Conservation (phyloP, 345 rosid genomes). For the Carallia brachiata region DNA sequence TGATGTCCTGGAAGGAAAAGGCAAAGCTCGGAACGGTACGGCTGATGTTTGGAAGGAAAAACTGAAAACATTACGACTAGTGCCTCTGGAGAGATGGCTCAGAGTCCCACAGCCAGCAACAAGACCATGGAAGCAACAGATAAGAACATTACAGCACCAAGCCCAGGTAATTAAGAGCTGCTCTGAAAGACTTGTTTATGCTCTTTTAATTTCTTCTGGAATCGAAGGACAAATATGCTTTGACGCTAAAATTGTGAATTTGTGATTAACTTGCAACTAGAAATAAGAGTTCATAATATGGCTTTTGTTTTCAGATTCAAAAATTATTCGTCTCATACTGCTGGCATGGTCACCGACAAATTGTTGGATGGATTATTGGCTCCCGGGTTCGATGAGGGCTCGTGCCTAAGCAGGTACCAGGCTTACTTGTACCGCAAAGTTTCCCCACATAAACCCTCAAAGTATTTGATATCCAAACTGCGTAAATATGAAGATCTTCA, state of each 20-base stretch:
- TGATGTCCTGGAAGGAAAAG: neutral
- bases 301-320: neutral
- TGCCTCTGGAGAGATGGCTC: too few relatives aligned
- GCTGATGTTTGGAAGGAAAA: too few relatives aligned
- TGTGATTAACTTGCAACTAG: too few relatives aligned
- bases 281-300: neutral
- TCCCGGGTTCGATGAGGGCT: conserved; percentile 13
- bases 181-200: neutral
- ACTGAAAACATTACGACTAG: too few relatives aligned
- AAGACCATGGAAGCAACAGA: too few relatives aligned
- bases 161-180: conserved; percentile 5
- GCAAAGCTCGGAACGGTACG: conserved; percentile 9
- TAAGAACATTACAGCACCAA: neutral
- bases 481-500: conserved; percentile 17
- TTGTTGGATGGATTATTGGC: conserved; percentile 13
- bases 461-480: conserved; percentile 16
- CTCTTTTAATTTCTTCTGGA: neutral
- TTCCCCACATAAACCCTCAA: conserved; percentile 17
- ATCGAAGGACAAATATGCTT: neutral
- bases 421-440: conserved; percentile 12
- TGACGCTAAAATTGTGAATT: too few relatives aligned
- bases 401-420: conserved; percentile 17
- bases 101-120: too few relatives aligned
- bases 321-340: conserved; percentile 6
- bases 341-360: neutral